Evolutionary conservation across 1,284 basidiomycete species (phyloP), one percentile per base, ranked within the genome.

Genomic region (Ustilago cynodontis): DNA sequence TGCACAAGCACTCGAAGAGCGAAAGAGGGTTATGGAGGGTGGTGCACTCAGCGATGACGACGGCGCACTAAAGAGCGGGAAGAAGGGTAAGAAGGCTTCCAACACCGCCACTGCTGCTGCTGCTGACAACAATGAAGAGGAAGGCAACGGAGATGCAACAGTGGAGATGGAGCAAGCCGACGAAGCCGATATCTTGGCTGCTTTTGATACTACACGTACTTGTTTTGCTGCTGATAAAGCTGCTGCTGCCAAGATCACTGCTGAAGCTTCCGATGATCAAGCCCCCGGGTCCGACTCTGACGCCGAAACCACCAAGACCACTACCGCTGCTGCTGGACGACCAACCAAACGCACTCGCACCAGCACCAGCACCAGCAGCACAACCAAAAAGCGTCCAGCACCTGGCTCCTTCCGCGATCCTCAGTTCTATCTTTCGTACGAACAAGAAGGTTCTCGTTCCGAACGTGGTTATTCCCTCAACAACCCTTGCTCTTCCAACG

Each of bases 371-470:
- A 14, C 55, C 20, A 10, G 57, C 26, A 61, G 24, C 2, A 29
- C 57, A 11, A 24, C 39, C 39, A 75, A 74, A 28, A 2, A 59
- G 41, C 51, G 50, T 3, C 52, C 71, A 13, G 29, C 41, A n/a
- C 58, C 58, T 10, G 86, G 85, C 28, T 87, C 79, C 33, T 97
- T 90, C 87, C 90, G 91, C 20, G 96, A 99, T 81, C 89, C 91
- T 1, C 91, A 93, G 55, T 97, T 94, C 85, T 99, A 95, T 87
- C 91, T 99, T 89, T 92, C 92, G 1, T 92, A 98, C 87, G 91
- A 92, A 82, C 94, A 95, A 83, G 92, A 92, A 78, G 94, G 92
- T 65, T 92, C 93, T 22, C 88, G 90, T 56, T 91, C 93, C 0
- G 95, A 98, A 84, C 93, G 93, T 87, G 96, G 95, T 45, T 82